Conservation (phyloP, 2,329 filamentous ascomycete genomes). For the Diaporthe vaccinii region DNA sequence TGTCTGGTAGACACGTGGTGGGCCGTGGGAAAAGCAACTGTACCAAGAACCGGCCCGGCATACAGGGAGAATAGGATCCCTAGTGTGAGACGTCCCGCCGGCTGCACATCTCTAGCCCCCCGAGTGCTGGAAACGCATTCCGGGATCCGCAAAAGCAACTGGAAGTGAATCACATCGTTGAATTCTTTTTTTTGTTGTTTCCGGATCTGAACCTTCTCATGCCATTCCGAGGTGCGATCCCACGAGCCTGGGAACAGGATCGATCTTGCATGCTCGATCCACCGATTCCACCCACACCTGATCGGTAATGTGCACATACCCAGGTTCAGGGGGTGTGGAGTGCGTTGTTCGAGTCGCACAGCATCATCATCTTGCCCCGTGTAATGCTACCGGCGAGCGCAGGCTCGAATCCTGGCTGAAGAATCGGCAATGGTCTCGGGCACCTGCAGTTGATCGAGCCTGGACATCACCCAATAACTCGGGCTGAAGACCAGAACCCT, state of each 20-base stretch:
- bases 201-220: not conserved
- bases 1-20: conserved; percentile 21
- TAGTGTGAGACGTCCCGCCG: not conserved
- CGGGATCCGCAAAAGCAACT: conserved; percentile 11
- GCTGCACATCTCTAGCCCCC: conserved; percentile 13
- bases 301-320: not conserved
- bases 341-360: conserved; percentile 15
- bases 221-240: not conserved
- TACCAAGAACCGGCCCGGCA: not conserved
- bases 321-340: not conserved
- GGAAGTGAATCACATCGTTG: conserved; percentile 1
- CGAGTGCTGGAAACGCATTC: conserved; percentile 3
- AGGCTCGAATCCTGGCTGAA: conserved; percentile 13
- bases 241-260: conserved; percentile 19
- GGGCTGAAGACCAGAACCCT: conserved; percentile 3
- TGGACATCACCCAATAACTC: not conserved
- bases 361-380: conserved; percentile 2
- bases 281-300: conserved; percentile 6
- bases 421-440: conserved; percentile 23
- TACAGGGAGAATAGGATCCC: not conserved
- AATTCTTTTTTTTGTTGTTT: not conserved
- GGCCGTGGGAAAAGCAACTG: not conserved
- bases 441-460: conserved; percentile 20
- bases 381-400: conserved; percentile 6
- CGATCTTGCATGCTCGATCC: conserved; percentile 19